These are phyloP conservation scores for Gryganskiella cystojenkinii DNA, from an alignment of 192 early-diverging fungal species.

Conservation along the genomic window DNA sequence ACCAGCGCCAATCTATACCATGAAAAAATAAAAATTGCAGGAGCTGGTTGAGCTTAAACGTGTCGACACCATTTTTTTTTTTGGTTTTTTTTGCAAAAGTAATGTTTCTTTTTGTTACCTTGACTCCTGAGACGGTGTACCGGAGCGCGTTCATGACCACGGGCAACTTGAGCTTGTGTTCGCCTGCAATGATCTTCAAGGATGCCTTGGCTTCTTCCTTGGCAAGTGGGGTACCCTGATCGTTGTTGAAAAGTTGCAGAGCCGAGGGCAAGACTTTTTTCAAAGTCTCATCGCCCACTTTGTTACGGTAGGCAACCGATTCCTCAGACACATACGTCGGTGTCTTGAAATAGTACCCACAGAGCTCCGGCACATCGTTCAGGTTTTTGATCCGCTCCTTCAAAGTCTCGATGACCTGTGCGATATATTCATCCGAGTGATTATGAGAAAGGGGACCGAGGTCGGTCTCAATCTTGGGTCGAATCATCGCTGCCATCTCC, in stretches of 20 bases:
- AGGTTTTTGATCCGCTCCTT: conserved; percentile 70
- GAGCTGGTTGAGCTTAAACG: neutral
- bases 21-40: neutral
- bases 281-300: conserved; percentile 50
- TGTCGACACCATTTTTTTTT: no score
- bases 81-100: no score
- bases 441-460: conserved; percentile 17
- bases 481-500: conserved; percentile 50
- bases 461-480: conserved; percentile 40
- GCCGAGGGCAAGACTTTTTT: conserved; percentile 21
- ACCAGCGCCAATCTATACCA: conserved; percentile 60
- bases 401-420: conserved; percentile 56
- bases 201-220: conserved; percentile 42
- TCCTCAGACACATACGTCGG: conserved; percentile 59
- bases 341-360: conserved; percentile 64
- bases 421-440: conserved; percentile 54
- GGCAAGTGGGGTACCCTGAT: conserved; percentile 23
- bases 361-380: conserved; percentile 61
- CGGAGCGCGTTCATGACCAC: conserved; percentile 73
- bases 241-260: conserved; percentile 6
- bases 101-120: no score
- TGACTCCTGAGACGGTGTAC: conserved; percentile 72
- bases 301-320: conserved; percentile 49
- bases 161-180: conserved; percentile 54
- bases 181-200: conserved; percentile 47